Percentiles rank a stretch among this genome's conserved stretches.
phyloP scores from a whole-genome alignment of 352 stramenopile genomes.

The Phytophthora hibernalis region DNA sequence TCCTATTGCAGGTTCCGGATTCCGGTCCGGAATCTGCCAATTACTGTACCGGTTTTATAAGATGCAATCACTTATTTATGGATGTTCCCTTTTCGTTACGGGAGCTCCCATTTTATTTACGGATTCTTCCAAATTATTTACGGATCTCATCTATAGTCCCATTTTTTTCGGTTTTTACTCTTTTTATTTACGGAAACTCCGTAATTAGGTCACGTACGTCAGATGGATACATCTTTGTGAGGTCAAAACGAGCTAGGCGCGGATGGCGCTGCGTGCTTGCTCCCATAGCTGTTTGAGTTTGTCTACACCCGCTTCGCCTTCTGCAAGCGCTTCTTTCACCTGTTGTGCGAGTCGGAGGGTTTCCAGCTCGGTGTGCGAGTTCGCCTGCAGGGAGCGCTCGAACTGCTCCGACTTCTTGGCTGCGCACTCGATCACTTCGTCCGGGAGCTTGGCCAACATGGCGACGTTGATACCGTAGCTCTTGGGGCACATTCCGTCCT shows the following conservation, averaged over 20 bases:
- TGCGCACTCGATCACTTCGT: conserved; percentile 94
- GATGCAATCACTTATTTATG: too few species aligned
- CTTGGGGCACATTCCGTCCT: conserved; percentile 96
- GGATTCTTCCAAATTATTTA: too few species aligned
- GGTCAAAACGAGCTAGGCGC: conserved; percentile 4
- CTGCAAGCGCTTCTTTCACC: conserved; percentile 36
- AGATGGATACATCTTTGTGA: conserved; percentile 27
- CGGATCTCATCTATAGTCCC: too few species aligned
- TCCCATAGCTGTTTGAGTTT: conserved; percentile 45
- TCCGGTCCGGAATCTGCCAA: too few species aligned
- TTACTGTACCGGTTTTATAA: too few species aligned
- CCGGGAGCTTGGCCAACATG: conserved; percentile 96
- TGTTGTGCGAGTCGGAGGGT: conserved; percentile 28
- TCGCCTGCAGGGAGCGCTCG: conserved; percentile 70
- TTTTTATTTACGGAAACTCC: too few species aligned
- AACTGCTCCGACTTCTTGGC: conserved; percentile 93
- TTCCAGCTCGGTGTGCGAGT: conserved; percentile 37
- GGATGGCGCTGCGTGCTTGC: conserved; percentile 29
- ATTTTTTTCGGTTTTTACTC: too few species aligned
- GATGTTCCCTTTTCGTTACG: too few species aligned
- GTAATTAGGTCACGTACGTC: conserved; percentile 32
- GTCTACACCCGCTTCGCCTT: conserved; percentile 41
- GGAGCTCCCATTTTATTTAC: too few species aligned
- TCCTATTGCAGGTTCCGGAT: too few species aligned
- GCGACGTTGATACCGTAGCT: conserved; percentile 99